These are phyloP conservation scores for Cytospora schulzeri DNA, from an alignment of 2,329 filamentous ascomycete species.

Conservation along the genomic window DNA sequence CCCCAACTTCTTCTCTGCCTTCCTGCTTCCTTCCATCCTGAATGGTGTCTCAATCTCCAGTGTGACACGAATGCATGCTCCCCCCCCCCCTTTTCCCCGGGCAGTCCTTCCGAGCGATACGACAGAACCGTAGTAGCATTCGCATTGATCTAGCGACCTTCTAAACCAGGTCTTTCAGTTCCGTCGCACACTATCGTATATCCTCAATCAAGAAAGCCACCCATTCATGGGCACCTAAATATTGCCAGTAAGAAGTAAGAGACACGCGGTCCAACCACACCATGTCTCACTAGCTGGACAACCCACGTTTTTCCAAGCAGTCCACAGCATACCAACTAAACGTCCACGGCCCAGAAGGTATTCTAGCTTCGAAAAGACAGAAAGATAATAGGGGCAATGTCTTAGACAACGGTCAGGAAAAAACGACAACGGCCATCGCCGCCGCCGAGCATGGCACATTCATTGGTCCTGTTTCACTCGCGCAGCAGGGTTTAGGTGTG, in stretches of 20 bases:
- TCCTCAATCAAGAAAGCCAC: neutral
- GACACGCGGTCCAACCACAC: neutral
- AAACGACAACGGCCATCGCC: neutral
- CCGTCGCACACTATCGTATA: neutral
- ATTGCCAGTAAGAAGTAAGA: neutral
- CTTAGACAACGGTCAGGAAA: neutral
- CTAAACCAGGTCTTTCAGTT: neutral
- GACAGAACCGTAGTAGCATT: neutral
- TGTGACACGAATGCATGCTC: neutral
- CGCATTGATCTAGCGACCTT: neutral
- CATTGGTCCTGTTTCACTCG: neutral
- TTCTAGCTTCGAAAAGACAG: neutral
- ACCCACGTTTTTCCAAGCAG: neutral
- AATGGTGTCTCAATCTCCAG: neutral
- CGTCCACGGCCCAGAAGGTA: neutral
- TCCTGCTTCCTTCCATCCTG: neutral
- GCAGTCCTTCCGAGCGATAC: neutral
- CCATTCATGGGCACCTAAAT: neutral
- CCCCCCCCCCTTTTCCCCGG: neutral
- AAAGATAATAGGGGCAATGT: neutral
- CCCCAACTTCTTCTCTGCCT: neutral
- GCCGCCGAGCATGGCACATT: neutral
- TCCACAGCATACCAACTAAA: neutral
- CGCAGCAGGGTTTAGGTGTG: neutral
- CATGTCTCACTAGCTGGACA: neutral